Evolutionary conservation across 2,329 filamentous ascomycete genomes (phyloP), one percentile per base, ranked within the genome.

Genomic region (Hortaea werneckii): DNA sequence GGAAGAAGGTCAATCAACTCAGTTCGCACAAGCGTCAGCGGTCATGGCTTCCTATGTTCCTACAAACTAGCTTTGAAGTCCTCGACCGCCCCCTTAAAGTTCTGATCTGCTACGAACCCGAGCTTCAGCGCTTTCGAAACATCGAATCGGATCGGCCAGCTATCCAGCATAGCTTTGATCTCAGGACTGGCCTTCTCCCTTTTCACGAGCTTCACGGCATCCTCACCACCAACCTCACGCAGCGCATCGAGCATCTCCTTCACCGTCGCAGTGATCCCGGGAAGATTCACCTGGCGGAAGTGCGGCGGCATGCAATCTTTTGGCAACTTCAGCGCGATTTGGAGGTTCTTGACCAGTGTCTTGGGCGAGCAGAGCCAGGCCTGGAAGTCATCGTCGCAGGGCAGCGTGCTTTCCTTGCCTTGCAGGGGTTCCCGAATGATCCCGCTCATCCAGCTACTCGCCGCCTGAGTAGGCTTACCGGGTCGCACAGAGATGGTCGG

Each of bases 311-410:
- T 73, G 27, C 65, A 68, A 53, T 76, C 74, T 29, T 62, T 67
- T 2, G 71, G 67, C 20, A 79, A 59, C 12, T 68, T 67, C 43
- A 73, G 65, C 5, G 74, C 73, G 54, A 74, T 70, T 28, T 77
- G 59, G 41, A 80, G 58, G 55, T 80, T 80, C 57, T 67, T 66
- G 26, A 77, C 69, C 49, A 79, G 61, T 2, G 72, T 75, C 40
- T 69, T 67, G 5, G 77, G 76, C 40, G 72, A 76, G 48, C 73
- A 76, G 37, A 80, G 67, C 77, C 77, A 79, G 50, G 77, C 69
- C 42, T 76, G 68, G 40, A 77, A 75, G 37, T 71, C 67, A 46
- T 65, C 68, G 64, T 45, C 67, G 64, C 48, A 78, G 65, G 77
- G 77, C 11, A 80, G 55, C 29, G 71, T 61, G 39, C 69, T 72